phyloP scores from a whole-genome alignment of 495 filamentous ascomycete species.

The Diplogelasinospora grovesii region DNA sequence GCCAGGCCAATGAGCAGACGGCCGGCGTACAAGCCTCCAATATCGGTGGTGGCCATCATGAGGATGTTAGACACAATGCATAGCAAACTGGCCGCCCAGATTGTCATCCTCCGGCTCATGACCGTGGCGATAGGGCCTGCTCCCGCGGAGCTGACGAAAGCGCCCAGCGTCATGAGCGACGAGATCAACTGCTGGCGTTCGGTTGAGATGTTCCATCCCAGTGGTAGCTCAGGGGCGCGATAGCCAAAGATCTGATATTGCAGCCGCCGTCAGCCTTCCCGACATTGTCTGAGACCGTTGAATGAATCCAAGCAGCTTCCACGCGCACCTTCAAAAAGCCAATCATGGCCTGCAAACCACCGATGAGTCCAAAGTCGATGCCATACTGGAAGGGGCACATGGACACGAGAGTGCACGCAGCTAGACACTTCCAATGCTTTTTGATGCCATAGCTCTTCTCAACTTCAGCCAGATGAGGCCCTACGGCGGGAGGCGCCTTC shows the following conservation, averaged over 20 bases:
- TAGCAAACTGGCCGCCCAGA: conserved; percentile 41
- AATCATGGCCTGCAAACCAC: conserved; percentile 53
- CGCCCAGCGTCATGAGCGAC: conserved; percentile 50
- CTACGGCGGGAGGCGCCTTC: too few species aligned
- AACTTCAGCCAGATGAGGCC: neutral
- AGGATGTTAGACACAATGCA: conserved; percentile 42
- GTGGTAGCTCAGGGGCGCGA: conserved; percentile 28
- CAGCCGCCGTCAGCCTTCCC: conserved; percentile 42
- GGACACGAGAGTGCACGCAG: conserved; percentile 37
- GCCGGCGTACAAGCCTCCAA: conserved; percentile 46
- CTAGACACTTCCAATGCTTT: conserved; percentile 29
- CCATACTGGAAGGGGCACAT: conserved; percentile 55
- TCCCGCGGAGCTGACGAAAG: conserved; percentile 45
- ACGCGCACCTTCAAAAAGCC: conserved; percentile 45
- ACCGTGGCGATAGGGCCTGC: conserved; percentile 42
- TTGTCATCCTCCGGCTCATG: conserved; percentile 36
- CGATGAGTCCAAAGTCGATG: conserved; percentile 52
- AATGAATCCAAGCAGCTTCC: conserved; percentile 50
- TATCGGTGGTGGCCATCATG: conserved; percentile 45
- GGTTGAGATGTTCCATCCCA: conserved; percentile 46
- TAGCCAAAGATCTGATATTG: conserved; percentile 29
- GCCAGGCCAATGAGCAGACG: conserved; percentile 47
- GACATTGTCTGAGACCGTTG: conserved; percentile 54
- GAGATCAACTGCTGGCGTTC: conserved; percentile 47
- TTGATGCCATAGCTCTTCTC: conserved; percentile 13